Evolutionary conservation across 1,139 yeast genomes (phyloP), one percentile per base, ranked within the genome.

Genomic region (Yamadazyma diddensiae): DNA sequence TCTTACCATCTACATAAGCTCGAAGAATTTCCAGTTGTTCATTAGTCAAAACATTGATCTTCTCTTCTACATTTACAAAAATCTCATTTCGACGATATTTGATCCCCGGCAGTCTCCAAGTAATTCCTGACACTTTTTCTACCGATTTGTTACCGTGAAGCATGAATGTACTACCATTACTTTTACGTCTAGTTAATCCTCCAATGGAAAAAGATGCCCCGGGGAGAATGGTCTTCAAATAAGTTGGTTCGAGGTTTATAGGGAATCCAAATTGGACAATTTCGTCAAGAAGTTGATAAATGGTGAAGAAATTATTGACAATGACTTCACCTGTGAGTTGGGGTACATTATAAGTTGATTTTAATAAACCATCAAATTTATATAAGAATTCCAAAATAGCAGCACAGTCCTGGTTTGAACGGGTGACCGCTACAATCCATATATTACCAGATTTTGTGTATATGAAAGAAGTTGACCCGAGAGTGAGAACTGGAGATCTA

Each of bases 391-490:
- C 97, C 53, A 88, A 73, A 2, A 90, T 75, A 10, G 78, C 61
- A 1, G 90, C 78, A 31, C 94, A 88, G 53, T 92, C 96, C 26
- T 82, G 87, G 53, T 92, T 92, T 29, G 90, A 81, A 40, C 97
- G 71, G 1, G 95, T 77, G 13, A 90, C 92, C 0, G 90, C 95
- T 12, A 90, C 94, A 10, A 87, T 53, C 82, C 94, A 92, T 14
- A 92, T 49, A 36, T 72, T 67, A 11, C 80, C 82, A 35, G 80
- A 75, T 44, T 77, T 75, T 30, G 86, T 81, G 51, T 88, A 90
- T 29, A 88, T 70, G 53, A 90, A 92, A 0, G 96, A 83, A 0
- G 97, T 92, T 1, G 95, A 85, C 3, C 98, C 98, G 26, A 92
- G 61, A 0, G 97, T 92, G 34, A 90, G 62, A 5, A 92, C 80